Base-by-base conservation (phyloP, 2,329 filamentous ascomycete species). In the Penicillium concentricum region DNA sequence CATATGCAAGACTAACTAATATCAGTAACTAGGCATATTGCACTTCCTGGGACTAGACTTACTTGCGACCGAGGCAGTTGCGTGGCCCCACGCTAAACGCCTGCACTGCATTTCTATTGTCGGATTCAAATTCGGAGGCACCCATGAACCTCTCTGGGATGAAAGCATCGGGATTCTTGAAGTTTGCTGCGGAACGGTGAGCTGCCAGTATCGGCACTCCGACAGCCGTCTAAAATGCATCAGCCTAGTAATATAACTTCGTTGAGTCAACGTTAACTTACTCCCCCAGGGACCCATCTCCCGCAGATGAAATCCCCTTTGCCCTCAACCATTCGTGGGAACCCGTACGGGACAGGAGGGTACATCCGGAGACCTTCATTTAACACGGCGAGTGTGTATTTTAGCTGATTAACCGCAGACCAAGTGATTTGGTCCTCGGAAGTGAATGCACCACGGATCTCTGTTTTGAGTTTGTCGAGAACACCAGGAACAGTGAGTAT, bases 311-410 rank as follows among this genome's bases (percentile, higher is more conserved):
- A 45, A 32, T 34, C 43, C 3, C 43, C 43, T 20, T 45, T 13
- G 28, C 28, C 43, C 12, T 45, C 43, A 0, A 45, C 43, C 20
- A 56, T 51, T 5, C 67, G 62, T 8, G 58, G 62, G 7, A 64
- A 18, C 3, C 56, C 56, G 12, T 26, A 59, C 2, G 65, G 56
- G 1, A 65, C 53, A 6, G 70, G 70, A 6, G 76, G 74, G 49
- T 75, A 78, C 8, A 76, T 51, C 6, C 79, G 67, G 6, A 81
- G 64, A 0, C 66, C 64, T 57, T 81, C 78, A 1, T 78, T 62
- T 2, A 80, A 55, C 8, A 70, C 69, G 1, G 78, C 78, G 2
- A 69, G 58, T 63, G 79, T 67, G 50, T 79, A 80, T 0, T 62
- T 51, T 0, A 79, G 64, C 4, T 62, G 49, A 28, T 58, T 51